phyloP scores from a whole-genome alignment of 106 monocot species.

The Platanthera guangdongensis region DNA sequence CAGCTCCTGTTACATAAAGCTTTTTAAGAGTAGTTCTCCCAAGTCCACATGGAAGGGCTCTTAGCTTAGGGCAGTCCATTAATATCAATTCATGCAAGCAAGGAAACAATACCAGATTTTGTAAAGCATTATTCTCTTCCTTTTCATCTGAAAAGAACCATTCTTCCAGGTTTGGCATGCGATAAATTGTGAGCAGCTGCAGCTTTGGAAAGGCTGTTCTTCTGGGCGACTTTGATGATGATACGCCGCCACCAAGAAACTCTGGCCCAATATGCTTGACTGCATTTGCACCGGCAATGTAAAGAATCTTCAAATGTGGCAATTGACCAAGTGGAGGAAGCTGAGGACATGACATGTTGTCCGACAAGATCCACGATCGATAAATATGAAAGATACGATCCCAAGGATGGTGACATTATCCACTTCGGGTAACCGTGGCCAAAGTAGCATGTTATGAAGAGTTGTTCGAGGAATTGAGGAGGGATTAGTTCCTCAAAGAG shows the following conservation, averaged over 20 bases:
- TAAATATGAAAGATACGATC: slow-evolving; percentile 3
- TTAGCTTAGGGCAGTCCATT: slow-evolving; percentile 16
- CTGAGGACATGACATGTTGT: neutral
- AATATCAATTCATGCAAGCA: slow-evolving; percentile 3
- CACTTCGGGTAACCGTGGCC: slow-evolving; percentile 7
- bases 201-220: slow-evolving; percentile 21
- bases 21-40: slow-evolving; percentile 9
- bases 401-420: slow-evolving; percentile 2
- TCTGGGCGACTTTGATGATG: neutral
- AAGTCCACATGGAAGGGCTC: slow-evolving; percentile 15
- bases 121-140: neutral
- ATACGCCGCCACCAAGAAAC: neutral
- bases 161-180: slow-evolving; percentile 29
- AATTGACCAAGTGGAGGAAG: slow-evolving; percentile 11
- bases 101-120: slow-evolving; percentile 3
- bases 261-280: slow-evolving; percentile 10
- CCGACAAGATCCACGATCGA: neutral
- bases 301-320: slow-evolving; percentile 1
- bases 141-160: slow-evolving; percentile 16
- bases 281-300: neutral
- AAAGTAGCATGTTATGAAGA: slow-evolving; percentile 1
- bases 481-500: slow-evolving; percentile 2
- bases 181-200: neutral
- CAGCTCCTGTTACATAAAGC: neutral
- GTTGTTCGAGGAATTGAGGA: neutral